These are phyloP conservation scores for Fomitiporia mediterranea DNA, from an alignment of 1,284 basidiomycete genomes.

Conservation along the genomic window DNA sequence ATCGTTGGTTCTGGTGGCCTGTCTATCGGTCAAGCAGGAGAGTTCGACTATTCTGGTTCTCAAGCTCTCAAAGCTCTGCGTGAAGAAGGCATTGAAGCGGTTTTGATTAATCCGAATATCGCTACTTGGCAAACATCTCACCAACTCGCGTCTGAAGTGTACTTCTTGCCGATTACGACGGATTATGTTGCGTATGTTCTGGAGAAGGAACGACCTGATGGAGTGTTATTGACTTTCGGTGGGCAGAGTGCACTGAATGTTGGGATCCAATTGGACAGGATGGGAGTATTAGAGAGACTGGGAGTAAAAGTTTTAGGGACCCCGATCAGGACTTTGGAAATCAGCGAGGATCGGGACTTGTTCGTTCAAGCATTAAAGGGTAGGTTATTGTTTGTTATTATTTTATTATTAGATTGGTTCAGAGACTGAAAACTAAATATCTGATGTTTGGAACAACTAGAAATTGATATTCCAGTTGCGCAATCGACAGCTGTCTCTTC, in stretches of 20 bases:
- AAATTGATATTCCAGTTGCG: slow-evolving; percentile 97
- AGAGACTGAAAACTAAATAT: neutral
- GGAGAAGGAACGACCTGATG: slow-evolving; percentile 98
- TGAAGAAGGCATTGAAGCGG: slow-evolving; percentile 92
- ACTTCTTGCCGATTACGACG: slow-evolving; percentile 94
- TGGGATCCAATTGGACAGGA: slow-evolving; percentile 94
- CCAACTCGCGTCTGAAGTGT: slow-evolving; percentile 93
- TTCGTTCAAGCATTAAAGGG: slow-evolving; percentile 97
- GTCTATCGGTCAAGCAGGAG: slow-evolving; percentile 97
- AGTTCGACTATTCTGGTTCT: slow-evolving; percentile 99
- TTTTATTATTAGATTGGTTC: too few relatives aligned
- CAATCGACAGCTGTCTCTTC: slow-evolving; percentile 97
- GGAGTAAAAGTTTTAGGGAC: slow-evolving; percentile 96
- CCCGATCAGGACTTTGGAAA: slow-evolving; percentile 90
- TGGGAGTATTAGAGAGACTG: slow-evolving; percentile 94
- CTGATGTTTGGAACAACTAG: slow-evolving; percentile 38
- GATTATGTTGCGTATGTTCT: slow-evolving; percentile 99
- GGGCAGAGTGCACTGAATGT: slow-evolving; percentile 98
- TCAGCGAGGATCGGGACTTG: slow-evolving; percentile 95
- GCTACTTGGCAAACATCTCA: slow-evolving; percentile 98
- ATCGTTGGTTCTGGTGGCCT: slow-evolving; percentile 97
- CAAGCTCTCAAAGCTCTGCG: slow-evolving; percentile 98
- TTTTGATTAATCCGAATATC: slow-evolving; percentile 97
- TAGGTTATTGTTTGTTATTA: slow-evolving; percentile 30
- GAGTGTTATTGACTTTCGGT: slow-evolving; percentile 96